Conservation (phyloP, 306 rosid genomes). For the Geum urbanum region DNA sequence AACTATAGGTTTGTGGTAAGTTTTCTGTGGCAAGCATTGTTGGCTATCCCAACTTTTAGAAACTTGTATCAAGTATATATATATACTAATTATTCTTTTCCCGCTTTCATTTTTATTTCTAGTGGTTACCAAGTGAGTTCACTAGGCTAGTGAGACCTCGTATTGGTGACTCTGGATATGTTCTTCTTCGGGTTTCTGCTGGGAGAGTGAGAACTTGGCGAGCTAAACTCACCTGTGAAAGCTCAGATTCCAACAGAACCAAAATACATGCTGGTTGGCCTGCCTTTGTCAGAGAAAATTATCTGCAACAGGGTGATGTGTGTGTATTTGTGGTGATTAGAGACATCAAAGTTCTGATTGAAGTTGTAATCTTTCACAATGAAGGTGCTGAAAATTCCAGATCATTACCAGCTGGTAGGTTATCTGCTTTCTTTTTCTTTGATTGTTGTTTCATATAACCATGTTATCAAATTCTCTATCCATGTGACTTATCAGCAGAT, state of each 20-base stretch:
- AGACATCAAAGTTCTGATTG: not conserved
- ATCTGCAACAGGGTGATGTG: conserved; percentile 16
- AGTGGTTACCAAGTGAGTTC: conserved; percentile 9
- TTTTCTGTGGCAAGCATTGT: not conserved
- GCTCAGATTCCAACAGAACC: not conserved
- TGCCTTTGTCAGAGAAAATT: conserved; percentile 3
- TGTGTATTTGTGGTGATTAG: conserved; percentile 5
- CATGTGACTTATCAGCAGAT: not conserved
- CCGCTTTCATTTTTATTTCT: not conserved
- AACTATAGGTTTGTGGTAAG: not conserved
- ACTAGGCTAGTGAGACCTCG: conserved; percentile 1
- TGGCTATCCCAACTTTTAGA: not conserved
- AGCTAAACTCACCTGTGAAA: not conserved
- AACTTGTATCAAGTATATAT: not conserved
- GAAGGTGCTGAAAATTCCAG: not conserved
- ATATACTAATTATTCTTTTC: not conserved
- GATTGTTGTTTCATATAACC: not conserved
- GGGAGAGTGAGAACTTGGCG: conserved; percentile 2
- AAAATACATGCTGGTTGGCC: conserved; percentile 2
- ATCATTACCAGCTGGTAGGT: not conserved
- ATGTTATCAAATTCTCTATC: not conserved
- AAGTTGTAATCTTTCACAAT: not conserved
- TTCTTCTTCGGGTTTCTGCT: not conserved
- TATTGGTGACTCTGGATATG: not conserved
- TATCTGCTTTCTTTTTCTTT: not conserved